Percentiles rank a stretch among this genome's conserved stretches.
These are phyloP conservation scores for Schizothecium vesticola DNA, from an alignment of 495 filamentous ascomycete genomes.

Conservation along the genomic window DNA sequence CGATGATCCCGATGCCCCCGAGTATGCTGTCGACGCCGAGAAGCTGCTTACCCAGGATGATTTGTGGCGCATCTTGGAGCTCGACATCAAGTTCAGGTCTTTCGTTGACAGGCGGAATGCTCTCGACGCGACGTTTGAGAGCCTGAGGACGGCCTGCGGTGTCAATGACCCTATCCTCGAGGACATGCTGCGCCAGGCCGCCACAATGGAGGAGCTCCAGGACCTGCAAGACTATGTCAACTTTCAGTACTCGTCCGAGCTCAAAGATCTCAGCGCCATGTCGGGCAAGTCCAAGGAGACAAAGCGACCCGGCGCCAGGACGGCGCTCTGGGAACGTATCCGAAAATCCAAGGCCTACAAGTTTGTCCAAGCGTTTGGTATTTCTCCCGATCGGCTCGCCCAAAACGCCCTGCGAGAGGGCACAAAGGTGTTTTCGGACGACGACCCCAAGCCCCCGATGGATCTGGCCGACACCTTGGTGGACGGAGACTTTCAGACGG, in stretches of 20 bases:
- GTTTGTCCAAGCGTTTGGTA: slow-evolving; percentile 83
- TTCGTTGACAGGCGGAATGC: slow-evolving; percentile 82
- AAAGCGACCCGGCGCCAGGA: slow-evolving; percentile 73
- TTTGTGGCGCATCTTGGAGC: slow-evolving; percentile 87
- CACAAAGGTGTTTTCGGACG: slow-evolving; percentile 74
- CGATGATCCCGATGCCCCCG: slow-evolving; percentile 55
- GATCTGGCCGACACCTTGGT: slow-evolving; percentile 76
- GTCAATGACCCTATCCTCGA: slow-evolving; percentile 63
- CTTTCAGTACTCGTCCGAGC: slow-evolving; percentile 80
- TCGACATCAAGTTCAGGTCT: slow-evolving; percentile 90
- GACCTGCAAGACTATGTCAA: slow-evolving; percentile 95
- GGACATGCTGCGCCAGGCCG: slow-evolving; percentile 69
- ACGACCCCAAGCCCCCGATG: slow-evolving; percentile 67
- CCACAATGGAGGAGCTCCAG: slow-evolving; percentile 87
- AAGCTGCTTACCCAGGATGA: slow-evolving; percentile 89
- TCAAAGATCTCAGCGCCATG: slow-evolving; percentile 65
- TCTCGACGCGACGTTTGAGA: slow-evolving; percentile 71
- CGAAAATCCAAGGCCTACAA: slow-evolving; percentile 72
- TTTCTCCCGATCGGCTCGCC: slow-evolving; percentile 80
- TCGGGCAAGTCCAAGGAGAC: slow-evolving; percentile 46
- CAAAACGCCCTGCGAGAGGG: slow-evolving; percentile 75
- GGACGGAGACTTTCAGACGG: slow-evolving; percentile 67
- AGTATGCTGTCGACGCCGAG: slow-evolving; percentile 72
- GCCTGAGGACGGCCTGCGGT: slow-evolving; percentile 51
- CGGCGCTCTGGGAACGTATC: slow-evolving; percentile 74